Evolutionary conservation across 2,329 filamentous ascomycete species (phyloP).

Genomic region (Colletotrichum plurivorum): DNA sequence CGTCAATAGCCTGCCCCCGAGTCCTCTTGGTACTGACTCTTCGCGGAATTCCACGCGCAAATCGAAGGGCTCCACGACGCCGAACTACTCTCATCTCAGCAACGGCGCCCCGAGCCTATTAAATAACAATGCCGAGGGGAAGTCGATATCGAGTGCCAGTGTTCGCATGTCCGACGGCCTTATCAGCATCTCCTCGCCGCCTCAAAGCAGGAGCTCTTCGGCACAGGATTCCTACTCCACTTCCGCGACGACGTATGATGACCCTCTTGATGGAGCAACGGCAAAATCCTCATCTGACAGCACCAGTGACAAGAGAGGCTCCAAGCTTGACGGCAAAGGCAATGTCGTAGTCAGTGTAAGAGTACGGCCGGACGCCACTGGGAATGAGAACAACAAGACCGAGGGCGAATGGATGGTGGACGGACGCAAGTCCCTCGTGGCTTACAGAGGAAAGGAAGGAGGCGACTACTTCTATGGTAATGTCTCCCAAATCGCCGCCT

Average conservation of each 20-base stretch:
- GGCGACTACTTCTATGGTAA: slow-evolving; percentile 94
- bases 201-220: slow-evolving; percentile 92
- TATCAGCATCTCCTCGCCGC: slow-evolving; percentile 83
- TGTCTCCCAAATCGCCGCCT: slow-evolving; percentile 43
- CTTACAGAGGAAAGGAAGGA: slow-evolving; percentile 89
- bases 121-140: slow-evolving; percentile 84
- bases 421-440: slow-evolving; percentile 83
- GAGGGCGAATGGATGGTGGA: slow-evolving; percentile 95
- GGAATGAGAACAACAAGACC: slow-evolving; percentile 69
- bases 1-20: slow-evolving; percentile 73
- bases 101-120: slow-evolving; percentile 79
- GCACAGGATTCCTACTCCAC: slow-evolving; percentile 94
- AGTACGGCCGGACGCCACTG: slow-evolving; percentile 84
- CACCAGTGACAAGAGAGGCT: slow-evolving; percentile 61
- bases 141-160: slow-evolving; percentile 75
- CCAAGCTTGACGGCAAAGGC: slow-evolving; percentile 82
- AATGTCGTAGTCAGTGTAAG: slow-evolving; percentile 97
- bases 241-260: slow-evolving; percentile 90
- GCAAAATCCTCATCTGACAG: slow-evolving; percentile 47
- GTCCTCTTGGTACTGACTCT: slow-evolving; percentile 69
- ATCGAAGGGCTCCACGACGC: slow-evolving; percentile 69
- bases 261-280: slow-evolving; percentile 71
- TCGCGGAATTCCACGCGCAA: slow-evolving; percentile 63
- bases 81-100: slow-evolving; percentile 56
- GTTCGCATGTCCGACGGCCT: slow-evolving; percentile 81